Evolutionary conservation across 139 green algal genomes (phyloP), one percentile per base, ranked within the genome.

Genomic region (Picochlorum sp.): DNA sequence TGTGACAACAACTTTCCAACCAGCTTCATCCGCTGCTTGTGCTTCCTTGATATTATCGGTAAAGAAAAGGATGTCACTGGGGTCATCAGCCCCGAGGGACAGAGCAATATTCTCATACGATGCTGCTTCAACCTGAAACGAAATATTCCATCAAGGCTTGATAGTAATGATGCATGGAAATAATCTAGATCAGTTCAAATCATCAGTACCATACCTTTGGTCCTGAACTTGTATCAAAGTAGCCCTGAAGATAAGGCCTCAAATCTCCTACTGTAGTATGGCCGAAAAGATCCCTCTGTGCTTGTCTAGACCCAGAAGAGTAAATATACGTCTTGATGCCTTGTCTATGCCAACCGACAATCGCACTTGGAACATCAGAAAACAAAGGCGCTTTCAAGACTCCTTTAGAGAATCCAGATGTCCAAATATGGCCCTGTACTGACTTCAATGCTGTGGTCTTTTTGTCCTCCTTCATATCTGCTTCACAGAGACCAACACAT

Each of bases 251-350:
- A 71, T 91, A 89, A 1, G 67, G 74, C 5, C 85, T 74, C 63
- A 97, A 63, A 65, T 97, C 90, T 12, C 90, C 90, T 8, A 63
- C 73, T 1, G 70, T 72, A 33, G 71, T 82, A 65, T 81, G 47
- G 2, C 39, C 63, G 57, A 90, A 86, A 35, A 90, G 63, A 57
- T 88, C 51, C 2, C 43, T 37, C 68, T 89, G 81, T 3, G 79
- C 79, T 25, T 70, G 43, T 20, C 86, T 59, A 32, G 72, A 85
- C 40, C 90, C 90, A 37, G 74, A 89, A 40, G 77, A 90, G 76
- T 96, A 97, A 73, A 97, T 96, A 82, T 97, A 97, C 0, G 68
- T 83, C 61, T 94, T 93, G 57, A 93, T 65, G 50, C 88, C 88
- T 16, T 49, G 31, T 26, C 28, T 39, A n/a, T 72, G 59, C 81